phyloP scores from a whole-genome alignment of 192 early-diverging fungal species.

The Umbelopsis sp. region DNA sequence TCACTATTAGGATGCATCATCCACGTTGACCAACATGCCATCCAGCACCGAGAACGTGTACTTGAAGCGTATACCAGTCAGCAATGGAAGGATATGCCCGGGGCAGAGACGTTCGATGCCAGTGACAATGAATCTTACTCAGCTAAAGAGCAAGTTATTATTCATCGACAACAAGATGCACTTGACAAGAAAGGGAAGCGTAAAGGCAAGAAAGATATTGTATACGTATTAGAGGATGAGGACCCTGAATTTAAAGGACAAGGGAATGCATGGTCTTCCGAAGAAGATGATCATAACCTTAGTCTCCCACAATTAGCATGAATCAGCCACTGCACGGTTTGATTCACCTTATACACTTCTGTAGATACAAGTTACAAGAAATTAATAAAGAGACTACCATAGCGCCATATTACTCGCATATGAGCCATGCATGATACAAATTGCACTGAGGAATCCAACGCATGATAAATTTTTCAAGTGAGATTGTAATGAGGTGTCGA shows the following conservation, averaged over 20 bases:
- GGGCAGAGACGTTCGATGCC: background rate
- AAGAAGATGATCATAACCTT: background rate
- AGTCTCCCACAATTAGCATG: background rate
- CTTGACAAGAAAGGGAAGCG: conserved; percentile 2
- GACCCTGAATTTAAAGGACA: background rate
- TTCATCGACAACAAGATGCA: background rate
- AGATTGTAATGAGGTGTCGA: too few species aligned
- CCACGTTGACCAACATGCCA: background rate
- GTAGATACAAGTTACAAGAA: too few species aligned
- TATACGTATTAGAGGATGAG: background rate
- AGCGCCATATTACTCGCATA: too few species aligned
- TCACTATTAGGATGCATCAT: conserved; percentile 5
- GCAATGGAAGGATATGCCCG: conserved; percentile 5
- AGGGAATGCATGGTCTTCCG: background rate
- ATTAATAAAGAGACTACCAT: too few species aligned
- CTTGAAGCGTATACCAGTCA: conserved; percentile 6
- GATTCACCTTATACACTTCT: too few species aligned
- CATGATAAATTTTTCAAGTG: too few species aligned
- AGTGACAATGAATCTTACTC: conserved; percentile 1
- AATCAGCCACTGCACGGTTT: too few species aligned
- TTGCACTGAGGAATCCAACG: too few species aligned
- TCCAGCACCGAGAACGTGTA: background rate
- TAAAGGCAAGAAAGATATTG: background rate
- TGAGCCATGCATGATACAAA: too few species aligned
- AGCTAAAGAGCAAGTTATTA: background rate